phyloP scores from a whole-genome alignment of 1,284 basidiomycete species.

The Sphagnurus paluster region DNA sequence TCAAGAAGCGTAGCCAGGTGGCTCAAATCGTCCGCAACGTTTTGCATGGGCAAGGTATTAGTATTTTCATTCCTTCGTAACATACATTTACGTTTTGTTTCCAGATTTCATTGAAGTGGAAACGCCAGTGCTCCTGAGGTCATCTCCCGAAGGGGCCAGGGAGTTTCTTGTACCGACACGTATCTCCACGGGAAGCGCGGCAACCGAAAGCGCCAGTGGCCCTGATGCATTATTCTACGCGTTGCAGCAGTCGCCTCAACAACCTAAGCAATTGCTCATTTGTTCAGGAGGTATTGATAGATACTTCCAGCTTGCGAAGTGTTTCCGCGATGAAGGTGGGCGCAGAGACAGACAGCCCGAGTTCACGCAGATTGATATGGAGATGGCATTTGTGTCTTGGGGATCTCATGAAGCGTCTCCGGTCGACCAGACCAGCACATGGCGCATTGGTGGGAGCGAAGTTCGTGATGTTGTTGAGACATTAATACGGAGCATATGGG shows the following conservation, averaged over 20 bases:
- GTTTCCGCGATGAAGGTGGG: slow-evolving; percentile 95
- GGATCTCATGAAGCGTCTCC: slow-evolving; percentile 32
- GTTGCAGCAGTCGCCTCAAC: slow-evolving; percentile 92
- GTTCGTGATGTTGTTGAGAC: slow-evolving; percentile 77
- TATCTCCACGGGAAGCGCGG: slow-evolving; percentile 27
- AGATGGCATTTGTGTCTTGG: slow-evolving; percentile 95
- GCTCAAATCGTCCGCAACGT: slow-evolving; percentile 75
- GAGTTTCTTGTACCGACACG: slow-evolving; percentile 95
- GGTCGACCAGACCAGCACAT: slow-evolving; percentile 38
- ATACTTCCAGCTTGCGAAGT: slow-evolving; percentile 92
- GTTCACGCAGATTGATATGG: slow-evolving; percentile 95
- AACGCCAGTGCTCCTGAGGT: slow-evolving; percentile 90
- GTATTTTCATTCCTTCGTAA: slow-evolving; percentile 7
- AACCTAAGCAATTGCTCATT: slow-evolving; percentile 93
- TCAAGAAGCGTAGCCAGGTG: slow-evolving; percentile 79
- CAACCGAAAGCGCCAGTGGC: slow-evolving; percentile 9
- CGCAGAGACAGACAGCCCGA: slow-evolving; percentile 94
- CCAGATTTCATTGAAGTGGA: slow-evolving; percentile 89
- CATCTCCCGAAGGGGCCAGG: slow-evolving; percentile 91
- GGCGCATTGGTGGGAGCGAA: slow-evolving; percentile 85
- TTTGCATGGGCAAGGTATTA: slow-evolving; percentile 72
- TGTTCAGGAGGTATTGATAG: slow-evolving; percentile 87
- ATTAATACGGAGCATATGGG: slow-evolving; percentile 77
- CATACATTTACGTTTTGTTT: slow-evolving; percentile 19
- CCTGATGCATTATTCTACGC: slow-evolving; percentile 81